These are phyloP conservation scores for Ammopiptanthus mongolicus DNA, from an alignment of 306 rosid genomes.

Conservation along the genomic window DNA sequence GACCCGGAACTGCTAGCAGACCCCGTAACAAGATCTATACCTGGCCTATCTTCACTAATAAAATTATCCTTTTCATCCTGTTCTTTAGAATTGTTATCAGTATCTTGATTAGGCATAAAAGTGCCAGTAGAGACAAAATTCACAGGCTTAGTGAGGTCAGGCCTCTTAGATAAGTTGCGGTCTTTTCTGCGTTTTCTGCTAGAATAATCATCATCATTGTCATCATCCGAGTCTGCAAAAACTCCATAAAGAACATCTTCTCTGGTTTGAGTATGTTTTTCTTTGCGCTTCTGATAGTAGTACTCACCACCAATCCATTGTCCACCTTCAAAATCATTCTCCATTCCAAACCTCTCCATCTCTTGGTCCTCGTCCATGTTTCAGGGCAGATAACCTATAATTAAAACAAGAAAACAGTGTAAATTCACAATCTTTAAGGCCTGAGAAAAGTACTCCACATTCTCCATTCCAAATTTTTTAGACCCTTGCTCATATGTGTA, in stretches of 20 bases:
- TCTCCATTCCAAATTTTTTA: background rate
- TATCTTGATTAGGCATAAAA: conserved; percentile 62
- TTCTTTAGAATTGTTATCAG: conserved; percentile 37
- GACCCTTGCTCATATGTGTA: too few relatives aligned
- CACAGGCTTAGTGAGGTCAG: conserved; percentile 69
- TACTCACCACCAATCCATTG: conserved; percentile 73
- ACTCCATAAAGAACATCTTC: conserved; percentile 72
- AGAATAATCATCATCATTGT: conserved; percentile 43
- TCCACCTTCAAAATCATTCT: conserved; percentile 74
- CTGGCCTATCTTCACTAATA: conserved; percentile 38
- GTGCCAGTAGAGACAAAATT: conserved; percentile 77
- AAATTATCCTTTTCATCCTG: conserved; percentile 17
- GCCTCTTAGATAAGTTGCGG: conserved; percentile 35
- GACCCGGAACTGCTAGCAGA: conserved; percentile 36
- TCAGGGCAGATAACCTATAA: background rate
- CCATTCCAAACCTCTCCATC: conserved; percentile 77
- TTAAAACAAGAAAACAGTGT: background rate
- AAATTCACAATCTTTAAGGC: background rate
- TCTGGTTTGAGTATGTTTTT: conserved; percentile 65
- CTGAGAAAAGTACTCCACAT: background rate
- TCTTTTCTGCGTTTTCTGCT: conserved; percentile 56
- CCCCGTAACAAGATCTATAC: conserved; percentile 53
- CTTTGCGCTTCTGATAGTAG: conserved; percentile 58
- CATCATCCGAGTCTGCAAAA: conserved; percentile 53
- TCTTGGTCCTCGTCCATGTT: conserved; percentile 84